These are phyloP conservation scores for Trichophyton simii DNA, from an alignment of 2,329 filamentous ascomycete genomes.

Conservation along the genomic window DNA sequence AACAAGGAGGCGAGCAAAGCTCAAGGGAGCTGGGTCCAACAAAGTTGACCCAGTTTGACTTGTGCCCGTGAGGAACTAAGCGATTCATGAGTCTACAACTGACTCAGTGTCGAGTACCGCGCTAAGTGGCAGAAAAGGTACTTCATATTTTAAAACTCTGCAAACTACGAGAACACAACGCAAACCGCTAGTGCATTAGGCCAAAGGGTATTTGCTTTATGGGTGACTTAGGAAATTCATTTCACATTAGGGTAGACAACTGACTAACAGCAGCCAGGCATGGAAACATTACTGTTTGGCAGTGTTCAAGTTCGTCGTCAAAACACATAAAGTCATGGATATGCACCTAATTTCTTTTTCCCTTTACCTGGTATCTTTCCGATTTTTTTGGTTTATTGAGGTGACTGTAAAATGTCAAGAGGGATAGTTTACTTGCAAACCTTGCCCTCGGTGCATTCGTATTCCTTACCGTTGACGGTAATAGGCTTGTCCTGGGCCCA, in stretches of 20 bases:
- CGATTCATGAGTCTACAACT: not conserved
- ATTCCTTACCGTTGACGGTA: slow-evolving; percentile 71
- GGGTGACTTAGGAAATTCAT: not conserved
- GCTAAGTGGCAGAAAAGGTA: not conserved
- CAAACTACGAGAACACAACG: not conserved
- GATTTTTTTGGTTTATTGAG: not conserved
- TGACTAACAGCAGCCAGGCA: not conserved
- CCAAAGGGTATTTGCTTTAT: not conserved
- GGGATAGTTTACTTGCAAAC: slow-evolving; percentile 78
- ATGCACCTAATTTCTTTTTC: not conserved
- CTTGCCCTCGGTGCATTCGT: slow-evolving; percentile 82
- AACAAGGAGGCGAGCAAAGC: not conserved
- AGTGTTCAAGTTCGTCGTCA: not conserved
- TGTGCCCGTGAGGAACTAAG: too few species aligned
- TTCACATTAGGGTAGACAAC: slow-evolving; percentile 1
- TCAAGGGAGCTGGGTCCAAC: not conserved
- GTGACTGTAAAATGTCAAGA: not conserved
- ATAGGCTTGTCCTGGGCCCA: slow-evolving; percentile 90
- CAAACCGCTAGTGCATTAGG: not conserved
- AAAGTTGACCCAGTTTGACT: too few species aligned
- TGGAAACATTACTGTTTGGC: not conserved
- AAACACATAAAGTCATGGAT: not conserved
- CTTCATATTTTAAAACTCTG: too few species aligned
- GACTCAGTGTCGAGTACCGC: not conserved
- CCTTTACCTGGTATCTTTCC: not conserved